phyloP scores from a whole-genome alignment of 371 early-diverging fungal genomes.

The Mucor velutinosus region DNA sequence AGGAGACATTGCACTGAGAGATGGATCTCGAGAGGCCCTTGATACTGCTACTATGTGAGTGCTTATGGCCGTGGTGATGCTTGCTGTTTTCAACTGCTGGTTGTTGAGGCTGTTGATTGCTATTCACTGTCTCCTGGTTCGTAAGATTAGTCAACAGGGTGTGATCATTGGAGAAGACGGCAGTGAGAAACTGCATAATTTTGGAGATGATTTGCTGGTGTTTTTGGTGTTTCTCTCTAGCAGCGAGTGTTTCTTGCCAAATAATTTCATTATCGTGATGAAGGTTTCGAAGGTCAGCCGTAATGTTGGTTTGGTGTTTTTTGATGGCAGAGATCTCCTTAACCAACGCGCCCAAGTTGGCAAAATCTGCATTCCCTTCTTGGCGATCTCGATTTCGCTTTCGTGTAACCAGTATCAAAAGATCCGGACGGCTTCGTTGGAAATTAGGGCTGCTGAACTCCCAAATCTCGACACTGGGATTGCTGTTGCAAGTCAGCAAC shows the following conservation, averaged over 20 bases:
- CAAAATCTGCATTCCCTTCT: constrained; percentile 29
- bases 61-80: no score
- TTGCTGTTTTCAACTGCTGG: background rate
- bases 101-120: background rate
- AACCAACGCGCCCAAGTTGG: constrained; percentile 51
- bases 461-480: constrained; percentile 43
- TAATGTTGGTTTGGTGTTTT: constrained; percentile 82
- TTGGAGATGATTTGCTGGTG: constrained; percentile 90
- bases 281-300: constrained; percentile 74
- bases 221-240: constrained; percentile 75
- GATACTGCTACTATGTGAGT: background rate
- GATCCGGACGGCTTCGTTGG: constrained; percentile 53
- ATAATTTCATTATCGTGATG: constrained; percentile 82
- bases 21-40: background rate
- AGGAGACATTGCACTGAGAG: background rate
- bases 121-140: background rate
- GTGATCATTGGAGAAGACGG: constrained; percentile 23
- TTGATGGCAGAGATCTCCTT: constrained; percentile 82
- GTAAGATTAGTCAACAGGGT: background rate
- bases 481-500: constrained; percentile 36
- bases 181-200: constrained; percentile 75
- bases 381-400: constrained; percentile 45
- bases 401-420: constrained; percentile 51
- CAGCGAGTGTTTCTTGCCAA: constrained; percentile 77
- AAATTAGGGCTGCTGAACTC: constrained; percentile 60